These are phyloP conservation scores for Orbilia blumenaviensis DNA, from an alignment of 2,329 filamentous ascomycete species.

Conservation along the genomic window DNA sequence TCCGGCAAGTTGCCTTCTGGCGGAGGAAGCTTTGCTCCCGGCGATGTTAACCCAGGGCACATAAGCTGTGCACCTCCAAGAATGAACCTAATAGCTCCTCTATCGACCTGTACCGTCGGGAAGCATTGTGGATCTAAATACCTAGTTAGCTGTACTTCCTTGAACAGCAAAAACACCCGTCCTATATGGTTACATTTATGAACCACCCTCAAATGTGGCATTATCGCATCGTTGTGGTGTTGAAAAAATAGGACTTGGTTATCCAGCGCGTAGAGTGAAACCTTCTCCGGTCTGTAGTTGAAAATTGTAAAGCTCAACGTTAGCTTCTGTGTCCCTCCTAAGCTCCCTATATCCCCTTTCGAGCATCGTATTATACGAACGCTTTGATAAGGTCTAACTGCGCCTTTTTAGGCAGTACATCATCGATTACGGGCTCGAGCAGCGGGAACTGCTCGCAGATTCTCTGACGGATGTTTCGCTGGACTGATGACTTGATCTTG, in stretches of 20 bases:
- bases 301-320: neutral
- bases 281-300: conserved; percentile 75
- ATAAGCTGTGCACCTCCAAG: conserved; percentile 92
- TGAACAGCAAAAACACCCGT: neutral
- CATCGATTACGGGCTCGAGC: conserved; percentile 87
- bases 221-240: conserved; percentile 76
- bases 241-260: conserved; percentile 88
- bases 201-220: conserved; percentile 88
- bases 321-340: conserved; percentile 3
- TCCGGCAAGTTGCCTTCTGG: conserved; percentile 71
- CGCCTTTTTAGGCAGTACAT: conserved; percentile 92
- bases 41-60: conserved; percentile 88
- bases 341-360: neutral
- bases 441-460: conserved; percentile 85
- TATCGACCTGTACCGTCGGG: conserved; percentile 85
- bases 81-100: conserved; percentile 96
- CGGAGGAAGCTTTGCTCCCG: conserved; percentile 79
- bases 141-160: neutral
- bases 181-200: conserved; percentile 66
- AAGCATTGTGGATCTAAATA: conserved; percentile 76
- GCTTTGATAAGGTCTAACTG: conserved; percentile 87
- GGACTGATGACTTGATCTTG: conserved; percentile 96
- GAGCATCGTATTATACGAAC: conserved; percentile 50
- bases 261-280: conserved; percentile 85
- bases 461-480: conserved; percentile 83